Evolutionary conservation across 2,329 filamentous ascomycete genomes (phyloP).

Genomic region (Pseudogymnoascus sp.): DNA sequence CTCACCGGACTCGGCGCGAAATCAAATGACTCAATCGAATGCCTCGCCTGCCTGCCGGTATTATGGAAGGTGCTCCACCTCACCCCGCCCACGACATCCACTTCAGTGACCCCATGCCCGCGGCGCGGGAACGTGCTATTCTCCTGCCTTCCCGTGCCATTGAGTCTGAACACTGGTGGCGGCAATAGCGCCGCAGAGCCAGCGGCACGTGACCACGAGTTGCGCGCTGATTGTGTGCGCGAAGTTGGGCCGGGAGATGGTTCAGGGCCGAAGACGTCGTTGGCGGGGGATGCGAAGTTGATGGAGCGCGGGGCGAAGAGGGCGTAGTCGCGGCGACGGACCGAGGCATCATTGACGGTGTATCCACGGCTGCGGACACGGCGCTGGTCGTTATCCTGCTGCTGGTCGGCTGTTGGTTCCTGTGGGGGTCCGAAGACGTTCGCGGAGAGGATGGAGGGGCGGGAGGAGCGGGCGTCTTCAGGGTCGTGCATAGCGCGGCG

Average conservation of each 20-base stretch:
- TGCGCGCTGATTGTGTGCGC: not conserved
- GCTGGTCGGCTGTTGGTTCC: not conserved
- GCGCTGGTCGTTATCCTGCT: slow-evolving; percentile 16
- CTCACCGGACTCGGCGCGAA: not conserved
- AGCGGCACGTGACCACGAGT: not conserved
- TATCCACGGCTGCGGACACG: slow-evolving; percentile 28
- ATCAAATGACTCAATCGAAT: not conserved
- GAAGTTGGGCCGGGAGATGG: not conserved
- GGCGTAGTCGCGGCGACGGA: not conserved
- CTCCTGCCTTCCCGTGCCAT: not conserved
- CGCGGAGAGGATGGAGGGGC: slow-evolving; percentile 26
- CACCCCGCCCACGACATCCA: not conserved
- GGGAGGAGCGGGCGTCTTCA: slow-evolving; percentile 22
- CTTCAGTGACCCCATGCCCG: not conserved
- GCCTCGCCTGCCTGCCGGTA: not conserved
- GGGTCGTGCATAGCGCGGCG: slow-evolving; percentile 24
- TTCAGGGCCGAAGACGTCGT: not conserved
- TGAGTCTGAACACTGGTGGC: not conserved
- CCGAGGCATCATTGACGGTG: slow-evolving; percentile 10
- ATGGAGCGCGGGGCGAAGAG: not conserved
- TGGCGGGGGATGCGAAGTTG: not conserved
- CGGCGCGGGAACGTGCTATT: not conserved
- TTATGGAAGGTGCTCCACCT: not conserved
- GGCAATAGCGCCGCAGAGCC: not conserved
- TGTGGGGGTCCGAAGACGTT: slow-evolving; percentile 25